These are phyloP conservation scores for Penicillium egyptiacum DNA, from an alignment of 495 filamentous ascomycete species.

Conservation along the genomic window DNA sequence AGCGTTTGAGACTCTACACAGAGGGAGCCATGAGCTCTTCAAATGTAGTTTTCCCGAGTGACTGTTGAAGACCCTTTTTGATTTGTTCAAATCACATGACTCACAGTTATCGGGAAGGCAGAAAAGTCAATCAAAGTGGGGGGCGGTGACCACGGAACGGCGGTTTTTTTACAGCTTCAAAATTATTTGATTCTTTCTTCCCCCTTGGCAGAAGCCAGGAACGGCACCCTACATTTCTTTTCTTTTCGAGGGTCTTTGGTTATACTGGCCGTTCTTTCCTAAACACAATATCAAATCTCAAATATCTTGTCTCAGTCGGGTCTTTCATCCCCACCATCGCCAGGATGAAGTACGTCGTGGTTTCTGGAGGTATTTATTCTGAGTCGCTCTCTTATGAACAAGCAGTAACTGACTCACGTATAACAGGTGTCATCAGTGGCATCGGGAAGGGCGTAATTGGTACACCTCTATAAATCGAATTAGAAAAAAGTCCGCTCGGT, in stretches of 20 bases:
- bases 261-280: conserved; percentile 1
- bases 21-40: too few relatives aligned
- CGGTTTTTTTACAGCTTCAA: conserved; percentile 13
- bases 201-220: conserved; percentile 24
- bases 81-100: conserved; percentile 5
- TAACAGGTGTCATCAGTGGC: conserved; percentile 69
- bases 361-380: conserved; percentile 27
- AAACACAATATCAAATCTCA: conserved; percentile 6
- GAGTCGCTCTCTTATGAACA: background rate
- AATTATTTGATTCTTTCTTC: conserved; percentile 17
- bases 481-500: conserved; percentile 5
- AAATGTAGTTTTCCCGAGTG: background rate
- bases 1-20: background rate
- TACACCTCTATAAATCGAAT: conserved; percentile 7
- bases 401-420: conserved; percentile 9
- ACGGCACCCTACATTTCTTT: conserved; percentile 26
- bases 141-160: conserved; percentile 21
- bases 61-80: background rate
- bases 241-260: conserved; percentile 8
- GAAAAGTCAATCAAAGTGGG: conserved; percentile 17
- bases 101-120: conserved; percentile 12
- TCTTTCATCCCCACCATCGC: conserved; percentile 7
- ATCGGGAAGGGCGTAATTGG: conserved; percentile 81
- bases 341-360: conserved; percentile 31
- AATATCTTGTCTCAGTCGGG: background rate